A percentile compares a stretch with the other conserved stretches of the same genome.
These are phyloP conservation scores for Ophiostoma pallidulum DNA, from an alignment of 2,329 filamentous ascomycete species.

Conservation along the genomic window DNA sequence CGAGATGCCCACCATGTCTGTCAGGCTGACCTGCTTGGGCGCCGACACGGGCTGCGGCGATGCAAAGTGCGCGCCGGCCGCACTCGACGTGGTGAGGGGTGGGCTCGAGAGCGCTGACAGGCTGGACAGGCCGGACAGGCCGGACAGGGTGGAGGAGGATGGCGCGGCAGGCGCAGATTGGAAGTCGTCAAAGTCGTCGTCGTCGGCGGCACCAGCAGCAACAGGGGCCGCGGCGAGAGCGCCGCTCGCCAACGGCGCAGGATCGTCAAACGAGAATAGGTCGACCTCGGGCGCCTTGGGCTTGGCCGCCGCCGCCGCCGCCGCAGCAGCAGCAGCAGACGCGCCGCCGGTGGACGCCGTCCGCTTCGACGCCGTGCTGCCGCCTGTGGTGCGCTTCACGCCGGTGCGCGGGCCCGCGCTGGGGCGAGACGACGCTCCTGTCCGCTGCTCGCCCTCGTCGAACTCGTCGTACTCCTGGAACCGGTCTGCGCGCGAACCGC, in stretches of 20 bases:
- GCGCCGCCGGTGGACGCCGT: conserved; percentile 32
- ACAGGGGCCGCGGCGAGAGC: conserved; percentile 37
- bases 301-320: conserved; percentile 55
- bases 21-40: conserved; percentile 69
- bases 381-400: conserved; percentile 20
- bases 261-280: conserved; percentile 85
- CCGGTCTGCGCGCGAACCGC: conserved; percentile 54
- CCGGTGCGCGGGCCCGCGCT: conserved; percentile 29
- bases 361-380: conserved; percentile 30
- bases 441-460: conserved; percentile 58
- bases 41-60: conserved; percentile 79
- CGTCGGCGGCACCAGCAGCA: conserved; percentile 47
- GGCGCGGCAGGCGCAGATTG: conserved; percentile 67
- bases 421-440: conserved; percentile 22
- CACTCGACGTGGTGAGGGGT: conserved; percentile 41
- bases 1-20: conserved; percentile 68
- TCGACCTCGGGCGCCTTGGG: conserved; percentile 84
- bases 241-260: conserved; percentile 30
- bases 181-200: conserved; percentile 97
- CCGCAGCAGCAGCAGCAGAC: conserved; percentile 29
- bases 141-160: conserved; percentile 12
- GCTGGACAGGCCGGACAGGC: conserved; percentile 30
- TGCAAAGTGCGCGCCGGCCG: conserved; percentile 59
- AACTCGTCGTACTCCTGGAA: conserved; percentile 98
- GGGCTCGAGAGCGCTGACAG: conserved; percentile 34